Evolutionary conservation across 345 rosid species (phyloP).

Genomic region (Erucastrum elatum): DNA sequence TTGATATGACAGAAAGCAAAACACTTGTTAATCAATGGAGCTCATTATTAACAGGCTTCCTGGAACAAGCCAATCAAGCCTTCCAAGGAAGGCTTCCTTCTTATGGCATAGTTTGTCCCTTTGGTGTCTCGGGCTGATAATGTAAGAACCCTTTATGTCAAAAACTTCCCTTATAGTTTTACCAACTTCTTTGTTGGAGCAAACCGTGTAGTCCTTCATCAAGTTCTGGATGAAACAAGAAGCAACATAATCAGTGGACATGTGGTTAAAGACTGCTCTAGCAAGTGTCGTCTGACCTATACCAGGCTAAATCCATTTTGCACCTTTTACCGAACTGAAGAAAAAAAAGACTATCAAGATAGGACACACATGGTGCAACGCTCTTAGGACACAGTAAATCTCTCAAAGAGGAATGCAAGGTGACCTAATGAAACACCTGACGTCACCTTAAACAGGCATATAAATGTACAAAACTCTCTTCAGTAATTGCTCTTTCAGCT

Average conservation of each 20-base stretch:
- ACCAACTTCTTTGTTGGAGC: neutral
- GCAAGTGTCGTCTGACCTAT: slow-evolving; percentile 27
- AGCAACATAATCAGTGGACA: slow-evolving; percentile 3
- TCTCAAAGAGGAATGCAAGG: neutral
- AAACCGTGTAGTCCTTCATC: neutral
- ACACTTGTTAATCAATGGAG: slow-evolving; percentile 12
- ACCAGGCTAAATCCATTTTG: slow-evolving; percentile 48
- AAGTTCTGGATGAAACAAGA: neutral
- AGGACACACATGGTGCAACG: neutral
- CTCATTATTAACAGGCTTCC: slow-evolving; percentile 24
- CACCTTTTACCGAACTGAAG: neutral
- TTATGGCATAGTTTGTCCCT: neutral
- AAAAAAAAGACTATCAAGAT: neutral
- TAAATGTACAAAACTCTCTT: neutral
- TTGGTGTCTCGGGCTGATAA: slow-evolving; percentile 1
- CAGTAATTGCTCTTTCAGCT: neutral
- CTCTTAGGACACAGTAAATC: neutral
- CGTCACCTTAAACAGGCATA: slow-evolving; percentile 3
- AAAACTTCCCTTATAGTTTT: neutral
- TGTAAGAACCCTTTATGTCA: neutral
- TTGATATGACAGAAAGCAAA: neutral
- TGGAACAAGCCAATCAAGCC: neutral
- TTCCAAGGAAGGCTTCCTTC: slow-evolving; percentile 12
- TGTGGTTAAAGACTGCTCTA: neutral
- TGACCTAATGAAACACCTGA: slow-evolving; percentile 14